Evolutionary conservation across 2,329 filamentous ascomycete genomes (phyloP).

Genomic region (Penicillium sp.): DNA sequence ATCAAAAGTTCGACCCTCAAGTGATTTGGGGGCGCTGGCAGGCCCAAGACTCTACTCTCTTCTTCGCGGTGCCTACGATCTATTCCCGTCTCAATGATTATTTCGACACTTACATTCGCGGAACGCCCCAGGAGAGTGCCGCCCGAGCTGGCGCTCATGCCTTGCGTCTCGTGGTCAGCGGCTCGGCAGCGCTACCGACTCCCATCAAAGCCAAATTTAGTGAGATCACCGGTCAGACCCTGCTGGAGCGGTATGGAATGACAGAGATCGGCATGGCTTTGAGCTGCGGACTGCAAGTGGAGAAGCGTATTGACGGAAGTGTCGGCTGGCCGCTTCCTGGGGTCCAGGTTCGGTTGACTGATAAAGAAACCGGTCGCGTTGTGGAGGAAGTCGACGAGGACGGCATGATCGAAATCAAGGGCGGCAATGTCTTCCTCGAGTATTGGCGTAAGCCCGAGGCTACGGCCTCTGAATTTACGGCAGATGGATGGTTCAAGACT

Average conservation of each 20-base stretch:
- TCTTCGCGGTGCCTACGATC: conserved; percentile 51
- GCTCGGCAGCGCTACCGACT: conserved; percentile 42
- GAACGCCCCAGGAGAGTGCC: conserved; percentile 31
- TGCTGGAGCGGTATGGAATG: conserved; percentile 50
- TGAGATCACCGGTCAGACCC: conserved; percentile 40
- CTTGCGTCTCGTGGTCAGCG: conserved; percentile 40
- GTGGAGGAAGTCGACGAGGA: conserved; percentile 34
- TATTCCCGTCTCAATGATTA: conserved; percentile 49
- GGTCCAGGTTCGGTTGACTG: conserved; percentile 45
- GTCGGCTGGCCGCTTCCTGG: conserved; percentile 49
- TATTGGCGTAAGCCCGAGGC: conserved; percentile 45
- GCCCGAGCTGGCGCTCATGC: conserved; percentile 33
- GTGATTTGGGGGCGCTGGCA: conserved; percentile 48
- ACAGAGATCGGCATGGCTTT: conserved; percentile 50
- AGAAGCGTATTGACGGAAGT: conserved; percentile 44
- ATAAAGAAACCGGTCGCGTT: conserved; percentile 36
- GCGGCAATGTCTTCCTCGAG: conserved; percentile 42
- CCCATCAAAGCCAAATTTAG: conserved; percentile 41
- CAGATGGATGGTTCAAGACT: conserved; percentile 49
- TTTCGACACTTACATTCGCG: conserved; percentile 38
- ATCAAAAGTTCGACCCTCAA: conserved; percentile 43
- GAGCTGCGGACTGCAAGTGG: conserved; percentile 42
- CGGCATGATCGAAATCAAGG: conserved; percentile 43
- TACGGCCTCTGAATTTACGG: conserved; percentile 45
- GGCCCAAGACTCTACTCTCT: conserved; percentile 42